Base-by-base conservation (phyloP, 2,329 filamentous ascomycete genomes). In the Fusarium metavorans region DNA sequence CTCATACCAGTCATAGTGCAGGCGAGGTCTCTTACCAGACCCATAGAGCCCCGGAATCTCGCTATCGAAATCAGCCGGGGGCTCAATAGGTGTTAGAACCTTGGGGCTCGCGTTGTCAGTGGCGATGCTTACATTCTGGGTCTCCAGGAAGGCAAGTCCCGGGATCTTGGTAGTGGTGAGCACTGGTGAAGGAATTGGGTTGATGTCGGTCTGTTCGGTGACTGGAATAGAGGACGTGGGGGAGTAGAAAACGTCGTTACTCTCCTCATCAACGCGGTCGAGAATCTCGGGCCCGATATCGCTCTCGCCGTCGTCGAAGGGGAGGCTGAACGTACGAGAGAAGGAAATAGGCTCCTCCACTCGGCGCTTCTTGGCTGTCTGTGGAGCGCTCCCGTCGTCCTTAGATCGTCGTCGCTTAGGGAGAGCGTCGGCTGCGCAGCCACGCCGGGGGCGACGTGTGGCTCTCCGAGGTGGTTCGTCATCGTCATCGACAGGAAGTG, bases 1-100 rank as follows among this genome's bases (percentile, higher is more conserved):
- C 41, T 78, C 76, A 13, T 75, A 77, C 76, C 76, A 78, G 37
- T 72, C 73, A 63, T 74, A 67, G 32, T 74, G 59, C 2, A 57
- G 52, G 10, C 76, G 66, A 6, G 66, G 37, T 37, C 69, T 66
- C 30, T 52, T 20, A 5, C 63, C 54, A 10, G 76, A 75, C 30
- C 72, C 61, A 32, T 72, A 69, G 6, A 76, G 30, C 27, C 60
- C 68, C 5, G 76, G 68, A 16, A 77, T 75, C 34, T 78, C 76
- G 45, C 69, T 71, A 20, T 34, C 39, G 37, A 37, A 50, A 35
- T 77, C 43, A 75, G 68, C 57, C 14, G 2, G 14, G 1, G 41
- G 10, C 13, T 71, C 61, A 7, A 35, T 30, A 16, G 25, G 48
- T 30, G 52, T 71, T 39, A 64, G 16, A 13, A 27, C 13, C 20